Conservation (phyloP, 805 yeast species). For the Teunomyces pallodes region DNA sequence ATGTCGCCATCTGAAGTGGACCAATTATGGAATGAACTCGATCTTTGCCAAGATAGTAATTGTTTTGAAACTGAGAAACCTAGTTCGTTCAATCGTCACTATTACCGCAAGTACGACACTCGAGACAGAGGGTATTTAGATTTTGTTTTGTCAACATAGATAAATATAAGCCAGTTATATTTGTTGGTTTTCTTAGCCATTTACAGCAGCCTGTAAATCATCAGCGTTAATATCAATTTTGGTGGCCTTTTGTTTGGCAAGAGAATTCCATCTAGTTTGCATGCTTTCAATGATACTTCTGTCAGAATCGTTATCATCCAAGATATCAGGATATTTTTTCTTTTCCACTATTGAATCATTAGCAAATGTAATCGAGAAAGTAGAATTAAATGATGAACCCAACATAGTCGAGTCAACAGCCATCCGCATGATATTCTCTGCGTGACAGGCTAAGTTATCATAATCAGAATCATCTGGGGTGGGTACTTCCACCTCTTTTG, state of each 20-base stretch:
- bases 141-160: conserved; percentile 1
- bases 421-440: conserved; percentile 45
- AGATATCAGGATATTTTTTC: conserved; percentile 14
- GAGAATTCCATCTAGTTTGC: conserved; percentile 13
- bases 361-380: conserved; percentile 35
- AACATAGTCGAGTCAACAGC: conserved; percentile 48
- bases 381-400: conserved; percentile 38
- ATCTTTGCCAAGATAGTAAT: conserved; percentile 7
- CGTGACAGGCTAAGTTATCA: conserved; percentile 46
- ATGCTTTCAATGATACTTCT: conserved; percentile 17
- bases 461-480: conserved; percentile 22
- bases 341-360: conserved; percentile 29
- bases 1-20: conserved; percentile 7
- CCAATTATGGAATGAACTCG: conserved; percentile 13
- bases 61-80: conserved; percentile 2
- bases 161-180: conserved; percentile 3
- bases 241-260: conserved; percentile 16
- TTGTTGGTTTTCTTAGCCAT: conserved; percentile 4
- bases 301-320: conserved; percentile 19
- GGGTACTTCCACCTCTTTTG: conserved; percentile 2
- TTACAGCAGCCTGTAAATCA: conserved; percentile 33
- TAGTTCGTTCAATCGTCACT: conserved; percentile 14
- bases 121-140: conserved; percentile 25
- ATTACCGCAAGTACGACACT: conserved; percentile 17
- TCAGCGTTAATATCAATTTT: conserved; percentile 38